A percentile compares a stretch with the other conserved stretches of the same genome.
Conservation (phyloP, 768 basidiomycete genomes). For the Russula olivacea region DNA sequence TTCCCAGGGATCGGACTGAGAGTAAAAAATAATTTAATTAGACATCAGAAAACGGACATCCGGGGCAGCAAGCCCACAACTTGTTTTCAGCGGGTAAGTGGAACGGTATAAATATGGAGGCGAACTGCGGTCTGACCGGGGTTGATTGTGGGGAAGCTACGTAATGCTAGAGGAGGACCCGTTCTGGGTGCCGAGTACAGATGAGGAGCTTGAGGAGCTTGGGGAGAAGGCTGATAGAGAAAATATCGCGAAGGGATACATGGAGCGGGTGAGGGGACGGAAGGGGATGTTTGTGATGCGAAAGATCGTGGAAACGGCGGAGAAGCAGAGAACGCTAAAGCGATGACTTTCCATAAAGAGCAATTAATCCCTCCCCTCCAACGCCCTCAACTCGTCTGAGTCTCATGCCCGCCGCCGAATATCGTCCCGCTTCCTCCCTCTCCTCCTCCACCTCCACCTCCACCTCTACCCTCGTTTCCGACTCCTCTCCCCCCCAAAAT, state of each 20-base stretch:
- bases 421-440: neutral
- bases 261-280: constrained; percentile 84
- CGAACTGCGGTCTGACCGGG: constrained; percentile 1
- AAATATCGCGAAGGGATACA: constrained; percentile 90
- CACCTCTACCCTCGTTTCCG: constrained; percentile 10
- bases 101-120: neutral
- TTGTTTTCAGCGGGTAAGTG: constrained; percentile 89
- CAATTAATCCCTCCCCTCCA: neutral
- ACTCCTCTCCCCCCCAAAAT: constrained; percentile 2
- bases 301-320: constrained; percentile 92
- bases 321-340: constrained; percentile 90
- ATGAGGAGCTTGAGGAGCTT: constrained; percentile 95
- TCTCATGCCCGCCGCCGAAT: constrained; percentile 5
- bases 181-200: constrained; percentile 97
- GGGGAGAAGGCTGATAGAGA: constrained; percentile 92
- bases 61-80: constrained; percentile 93
- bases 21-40: constrained; percentile 32
- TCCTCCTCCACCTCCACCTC: neutral
- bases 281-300: constrained; percentile 95
- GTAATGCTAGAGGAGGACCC: constrained; percentile 92
- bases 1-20: neutral
- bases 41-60: constrained; percentile 96
- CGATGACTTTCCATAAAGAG: constrained; percentile 27
- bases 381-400: neutral
- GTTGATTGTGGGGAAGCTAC: constrained; percentile 49